Evolutionary conservation across 2,329 filamentous ascomycete genomes (phyloP), one percentile per base, ranked within the genome.

Genomic region (Aschersonia sp.): DNA sequence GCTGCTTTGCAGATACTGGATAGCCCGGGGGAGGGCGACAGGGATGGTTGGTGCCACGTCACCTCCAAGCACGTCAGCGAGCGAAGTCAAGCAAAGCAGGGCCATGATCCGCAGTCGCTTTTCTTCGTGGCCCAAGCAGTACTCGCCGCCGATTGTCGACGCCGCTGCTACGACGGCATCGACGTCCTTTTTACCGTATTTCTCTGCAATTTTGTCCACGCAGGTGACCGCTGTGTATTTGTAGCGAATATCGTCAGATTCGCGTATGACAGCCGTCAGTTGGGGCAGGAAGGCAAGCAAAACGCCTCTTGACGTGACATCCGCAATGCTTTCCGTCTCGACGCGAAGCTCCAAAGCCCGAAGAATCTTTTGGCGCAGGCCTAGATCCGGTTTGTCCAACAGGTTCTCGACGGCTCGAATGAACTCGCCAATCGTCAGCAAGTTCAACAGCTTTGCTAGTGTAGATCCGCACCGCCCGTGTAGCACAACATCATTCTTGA

Each of bases 161-260:
- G 89, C 87, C 4, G 89, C 84, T 4, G 77, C 77, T 30, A 84
- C 74, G 43, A 95, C 84, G 43, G 80, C 82, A 54, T 84, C 79
- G 1, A 84, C 73, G 58, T 95, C 86, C 62, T 89, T 94, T 71
- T 92, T 94, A 55, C 92, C 94, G 61, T 95, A 97, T 62, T 91
- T 91, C 65, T 96, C 89, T 2, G 86, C 79, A 52, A 98, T 94
- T 63, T 87, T 86, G 66, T 96, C 89, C 43, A 97, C 83, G 56
- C 91, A 97, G 38, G 82, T 81, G 52, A 98, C 82, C 1, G 89
- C 86, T 9, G 86, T 88, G 57, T 89, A 83, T 65, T 91, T 89
- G 62, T 92, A 83, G 31, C 80, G 73, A 47, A 84, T 76, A 54
- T 92, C 82, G 32, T 75, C 70, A 5, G 85, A 84, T 45, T 84